These are phyloP conservation scores for Furcasterigmium sp. DNA, from an alignment of 2,329 filamentous ascomycete genomes.

Conservation along the genomic window DNA sequence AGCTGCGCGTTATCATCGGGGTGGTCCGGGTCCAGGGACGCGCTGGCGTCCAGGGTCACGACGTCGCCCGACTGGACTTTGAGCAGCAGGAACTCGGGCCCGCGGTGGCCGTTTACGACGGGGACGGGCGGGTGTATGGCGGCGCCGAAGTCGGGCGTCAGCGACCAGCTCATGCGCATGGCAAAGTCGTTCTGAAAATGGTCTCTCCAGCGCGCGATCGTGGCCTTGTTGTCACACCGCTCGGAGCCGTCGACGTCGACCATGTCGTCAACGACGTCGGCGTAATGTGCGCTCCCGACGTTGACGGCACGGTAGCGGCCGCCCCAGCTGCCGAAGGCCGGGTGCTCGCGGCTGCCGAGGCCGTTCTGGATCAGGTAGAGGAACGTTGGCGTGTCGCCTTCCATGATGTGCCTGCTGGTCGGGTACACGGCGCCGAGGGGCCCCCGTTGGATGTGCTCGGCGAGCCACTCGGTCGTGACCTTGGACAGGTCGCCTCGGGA, in stretches of 20 bases:
- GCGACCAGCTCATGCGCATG: not conserved
- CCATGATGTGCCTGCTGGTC: constrained; percentile 42
- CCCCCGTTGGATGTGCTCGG: constrained; percentile 44
- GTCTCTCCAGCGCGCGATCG: constrained; percentile 1
- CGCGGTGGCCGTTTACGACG: not conserved
- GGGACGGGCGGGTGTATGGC: constrained; percentile 1
- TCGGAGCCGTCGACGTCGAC: not conserved
- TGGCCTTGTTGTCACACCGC: not conserved
- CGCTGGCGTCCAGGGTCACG: not conserved
- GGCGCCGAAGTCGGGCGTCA: not conserved
- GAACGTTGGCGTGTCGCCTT: constrained; percentile 45
- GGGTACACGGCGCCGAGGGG: constrained; percentile 37
- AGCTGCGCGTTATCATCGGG: not conserved
- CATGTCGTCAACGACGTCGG: not conserved
- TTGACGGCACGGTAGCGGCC: constrained; percentile 30
- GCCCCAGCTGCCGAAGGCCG: constrained; percentile 43
- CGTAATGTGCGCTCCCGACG: not conserved
- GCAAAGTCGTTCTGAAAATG: constrained; percentile 5
- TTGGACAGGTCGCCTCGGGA: constrained; percentile 34
- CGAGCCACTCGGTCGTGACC: constrained; percentile 44
- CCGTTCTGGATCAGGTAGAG: constrained; percentile 44
- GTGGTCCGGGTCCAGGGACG: not conserved
- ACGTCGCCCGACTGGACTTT: not conserved
- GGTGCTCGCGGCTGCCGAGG: constrained; percentile 36
- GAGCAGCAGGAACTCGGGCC: not conserved